Evolutionary conservation across 805 yeast genomes (phyloP).

Genomic region (Zygoascus biomembranicola): DNA sequence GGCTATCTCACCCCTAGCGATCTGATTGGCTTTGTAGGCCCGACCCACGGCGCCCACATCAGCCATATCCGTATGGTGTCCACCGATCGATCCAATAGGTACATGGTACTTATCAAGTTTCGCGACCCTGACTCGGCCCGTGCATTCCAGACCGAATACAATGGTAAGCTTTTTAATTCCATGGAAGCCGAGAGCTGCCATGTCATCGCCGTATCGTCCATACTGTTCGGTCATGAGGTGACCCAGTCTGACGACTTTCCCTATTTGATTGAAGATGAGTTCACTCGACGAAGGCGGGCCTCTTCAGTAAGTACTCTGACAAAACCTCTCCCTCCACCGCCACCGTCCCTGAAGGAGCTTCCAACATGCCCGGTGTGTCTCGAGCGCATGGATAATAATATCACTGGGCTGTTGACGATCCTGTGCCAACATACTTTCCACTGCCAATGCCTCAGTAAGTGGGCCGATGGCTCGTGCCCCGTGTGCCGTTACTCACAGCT

Average conservation of each 20-base stretch:
- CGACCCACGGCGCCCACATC: conserved; percentile 42
- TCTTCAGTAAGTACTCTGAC: conserved; percentile 11
- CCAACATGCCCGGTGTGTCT: conserved; percentile 93
- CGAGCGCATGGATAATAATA: conserved; percentile 74
- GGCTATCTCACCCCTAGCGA: conserved; percentile 82
- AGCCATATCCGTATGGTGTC: conserved; percentile 68
- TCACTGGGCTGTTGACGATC: conserved; percentile 76
- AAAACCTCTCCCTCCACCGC: conserved; percentile 18
- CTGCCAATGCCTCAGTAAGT: conserved; percentile 76
- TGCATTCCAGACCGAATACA: conserved; percentile 54
- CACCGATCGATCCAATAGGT: conserved; percentile 58
- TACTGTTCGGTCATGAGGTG: conserved; percentile 35
- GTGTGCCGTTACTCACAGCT: conserved; percentile 67
- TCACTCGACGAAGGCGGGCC: conserved; percentile 32
- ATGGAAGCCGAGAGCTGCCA: conserved; percentile 87
- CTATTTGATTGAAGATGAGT: conserved; percentile 65
- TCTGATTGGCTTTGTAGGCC: conserved; percentile 71
- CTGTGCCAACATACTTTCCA: conserved; percentile 93
- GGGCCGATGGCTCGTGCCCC: conserved; percentile 89
- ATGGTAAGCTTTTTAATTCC: conserved; percentile 71
- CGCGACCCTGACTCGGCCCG: conserved; percentile 46
- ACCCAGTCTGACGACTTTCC: conserved; percentile 41
- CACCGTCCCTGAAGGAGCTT: conserved; percentile 42
- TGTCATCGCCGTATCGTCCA: conserved; percentile 58
- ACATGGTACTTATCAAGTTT: conserved; percentile 73